These are phyloP conservation scores for Cajanus cajan DNA, from an alignment of 306 rosid genomes.

Conservation along the genomic window DNA sequence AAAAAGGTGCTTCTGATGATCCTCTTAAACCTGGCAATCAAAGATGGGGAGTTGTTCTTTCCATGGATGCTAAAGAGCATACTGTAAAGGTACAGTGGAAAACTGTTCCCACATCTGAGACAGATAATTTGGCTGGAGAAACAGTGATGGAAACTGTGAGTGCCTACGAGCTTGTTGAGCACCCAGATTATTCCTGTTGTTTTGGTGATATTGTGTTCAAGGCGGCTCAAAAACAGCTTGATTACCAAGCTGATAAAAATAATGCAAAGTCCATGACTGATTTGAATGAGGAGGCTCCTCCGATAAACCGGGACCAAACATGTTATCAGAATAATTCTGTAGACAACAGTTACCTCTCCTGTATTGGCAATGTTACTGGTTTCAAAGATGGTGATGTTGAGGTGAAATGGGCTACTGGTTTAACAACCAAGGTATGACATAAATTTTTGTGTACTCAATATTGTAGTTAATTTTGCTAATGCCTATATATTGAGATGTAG, in stretches of 20 bases:
- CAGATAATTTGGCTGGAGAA: slow-evolving; percentile 43
- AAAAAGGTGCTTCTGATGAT: slow-evolving; percentile 74
- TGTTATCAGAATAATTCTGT: slow-evolving; percentile 35
- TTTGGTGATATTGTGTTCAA: slow-evolving; percentile 84
- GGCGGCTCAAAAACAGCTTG: slow-evolving; percentile 58
- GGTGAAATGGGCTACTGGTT: slow-evolving; percentile 92
- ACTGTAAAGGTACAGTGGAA: slow-evolving; percentile 82
- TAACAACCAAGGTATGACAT: slow-evolving; percentile 63
- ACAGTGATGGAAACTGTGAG: slow-evolving; percentile 67
- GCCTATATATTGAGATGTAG: slow-evolving; percentile 4
- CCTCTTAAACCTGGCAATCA: slow-evolving; percentile 44
- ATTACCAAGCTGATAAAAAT: slow-evolving; percentile 43
- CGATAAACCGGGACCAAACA: slow-evolving; percentile 32
- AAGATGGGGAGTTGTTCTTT: slow-evolving; percentile 87
- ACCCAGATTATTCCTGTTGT: slow-evolving; percentile 75
- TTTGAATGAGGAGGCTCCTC: slow-evolving; percentile 40
- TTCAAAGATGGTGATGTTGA: slow-evolving; percentile 71
- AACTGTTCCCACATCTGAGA: slow-evolving; percentile 36
- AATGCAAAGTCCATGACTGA: slow-evolving; percentile 30
- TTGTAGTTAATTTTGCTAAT: slow-evolving; percentile 24
- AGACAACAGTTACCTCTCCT: slow-evolving; percentile 51
- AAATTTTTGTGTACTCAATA: slow-evolving; percentile 1
- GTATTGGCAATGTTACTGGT: slow-evolving; percentile 70
- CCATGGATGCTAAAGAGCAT: slow-evolving; percentile 79
- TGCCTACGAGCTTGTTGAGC: slow-evolving; percentile 87